Conservation (phyloP, 2,329 filamentous ascomycete species). For the Coniochaeta prunicola region DNA sequence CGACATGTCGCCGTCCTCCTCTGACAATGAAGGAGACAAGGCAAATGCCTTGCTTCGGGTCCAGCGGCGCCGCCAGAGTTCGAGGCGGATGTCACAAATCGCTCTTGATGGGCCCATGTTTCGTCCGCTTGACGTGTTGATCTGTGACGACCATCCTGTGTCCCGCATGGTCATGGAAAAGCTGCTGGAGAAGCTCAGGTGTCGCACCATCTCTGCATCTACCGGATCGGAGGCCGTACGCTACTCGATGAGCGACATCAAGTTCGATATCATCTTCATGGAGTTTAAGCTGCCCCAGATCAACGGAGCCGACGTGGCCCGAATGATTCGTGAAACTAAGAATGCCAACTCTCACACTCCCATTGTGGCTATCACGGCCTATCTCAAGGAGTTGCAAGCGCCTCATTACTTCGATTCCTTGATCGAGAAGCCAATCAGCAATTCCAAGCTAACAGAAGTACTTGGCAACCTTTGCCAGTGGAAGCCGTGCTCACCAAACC, state of each 20-base stretch:
- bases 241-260: slow-evolving; percentile 93
- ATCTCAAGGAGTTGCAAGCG: slow-evolving; percentile 92
- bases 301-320: slow-evolving; percentile 88
- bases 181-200: slow-evolving; percentile 87
- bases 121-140: slow-evolving; percentile 84
- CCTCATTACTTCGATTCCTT: slow-evolving; percentile 93
- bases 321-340: slow-evolving; percentile 96
- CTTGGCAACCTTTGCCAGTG: slow-evolving; percentile 85
- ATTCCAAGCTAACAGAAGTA: slow-evolving; percentile 83
- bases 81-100: slow-evolving; percentile 87
- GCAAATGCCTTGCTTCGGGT: slow-evolving; percentile 83
- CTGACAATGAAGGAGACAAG: slow-evolving; percentile 91
- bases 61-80: slow-evolving; percentile 89
- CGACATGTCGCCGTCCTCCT: slow-evolving; percentile 94
- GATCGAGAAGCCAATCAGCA: slow-evolving; percentile 93
- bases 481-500: slow-evolving; percentile 63
- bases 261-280: slow-evolving; percentile 98
- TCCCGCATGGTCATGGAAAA: slow-evolving; percentile 99
- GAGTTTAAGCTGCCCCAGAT: slow-evolving; percentile 94
- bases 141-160: slow-evolving; percentile 96
- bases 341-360: slow-evolving; percentile 92
- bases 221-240: slow-evolving; percentile 89
- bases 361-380: slow-evolving; percentile 93
- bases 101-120: slow-evolving; percentile 80
- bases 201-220: slow-evolving; percentile 83